Conservation (phyloP, 1,284 basidiomycete genomes). For the Cutaneotrichosporon sp. region DNA sequence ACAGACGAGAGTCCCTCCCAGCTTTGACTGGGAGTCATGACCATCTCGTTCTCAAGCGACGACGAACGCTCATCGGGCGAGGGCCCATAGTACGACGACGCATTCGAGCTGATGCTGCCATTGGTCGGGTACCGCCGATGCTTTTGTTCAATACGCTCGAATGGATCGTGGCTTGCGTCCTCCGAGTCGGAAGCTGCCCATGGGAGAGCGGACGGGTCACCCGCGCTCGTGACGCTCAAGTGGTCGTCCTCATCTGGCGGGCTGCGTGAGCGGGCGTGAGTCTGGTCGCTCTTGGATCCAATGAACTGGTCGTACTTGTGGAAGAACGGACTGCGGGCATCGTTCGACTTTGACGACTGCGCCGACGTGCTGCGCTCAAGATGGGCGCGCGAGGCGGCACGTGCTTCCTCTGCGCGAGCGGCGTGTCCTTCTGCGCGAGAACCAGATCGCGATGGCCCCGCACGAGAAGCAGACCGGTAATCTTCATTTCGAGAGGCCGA, state of each 20-base stretch:
- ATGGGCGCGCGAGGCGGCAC: not conserved
- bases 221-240: not conserved
- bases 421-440: slow-evolving; percentile 3
- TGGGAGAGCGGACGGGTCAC: not conserved
- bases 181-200: not conserved
- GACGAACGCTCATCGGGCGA: slow-evolving; percentile 13
- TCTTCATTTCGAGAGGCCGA: slow-evolving; percentile 1
- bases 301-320: slow-evolving; percentile 52
- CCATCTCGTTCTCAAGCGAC: slow-evolving; percentile 34
- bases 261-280: slow-evolving; percentile 4
- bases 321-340: slow-evolving; percentile 48
- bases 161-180: not conserved
- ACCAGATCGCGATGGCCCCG: not conserved
- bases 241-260: slow-evolving; percentile 14
- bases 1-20: slow-evolving; percentile 30
- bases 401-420: not conserved
- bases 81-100: slow-evolving; percentile 21
- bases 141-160: slow-evolving; percentile 6
- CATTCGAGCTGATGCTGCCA: slow-evolving; percentile 36
- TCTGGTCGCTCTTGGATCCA: slow-evolving; percentile 19
- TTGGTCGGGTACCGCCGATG: slow-evolving; percentile 30
- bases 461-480: slow-evolving; percentile 7
- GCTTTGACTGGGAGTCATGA: slow-evolving; percentile 45
- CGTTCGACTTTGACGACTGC: slow-evolving; percentile 8
- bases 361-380: slow-evolving; percentile 11